Evolutionary conservation across 352 stramenopile genomes (phyloP), one percentile per base, ranked within the genome.

Genomic region (Saprolegnia diclina): DNA sequence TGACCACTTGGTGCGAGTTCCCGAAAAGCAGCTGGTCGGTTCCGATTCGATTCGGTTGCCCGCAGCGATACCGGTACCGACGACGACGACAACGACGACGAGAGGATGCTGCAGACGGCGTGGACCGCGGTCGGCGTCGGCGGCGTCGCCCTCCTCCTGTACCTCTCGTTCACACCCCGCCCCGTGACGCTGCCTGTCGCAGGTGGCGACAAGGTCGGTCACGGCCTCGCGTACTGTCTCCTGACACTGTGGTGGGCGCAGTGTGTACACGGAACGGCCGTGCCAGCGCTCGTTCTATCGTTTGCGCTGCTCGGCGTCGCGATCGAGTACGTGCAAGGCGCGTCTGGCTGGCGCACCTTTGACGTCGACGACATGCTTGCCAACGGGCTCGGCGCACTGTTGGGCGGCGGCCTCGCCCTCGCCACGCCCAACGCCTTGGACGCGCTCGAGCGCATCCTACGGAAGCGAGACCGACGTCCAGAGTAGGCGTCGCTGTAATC

Each of bases 181-280:
- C 32, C 37, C 21, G n/a, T 66, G 19, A 32, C 21, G 22, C 21
- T 66, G 16, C 59, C 59, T n/a, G 45, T 55, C 26, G 32, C 19
- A 66, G n/a, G 40, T 56, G 32, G 59, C 18, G 59, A 66, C 59
- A 66, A 66, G 59, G 19, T 40, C 56, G 59, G 59, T 9, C 59
- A 66, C 45, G n/a, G 21, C 5, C 32, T 56, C 10, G 59, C 59
- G 42, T 66, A 66, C 24, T 13, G 5, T 14, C 18, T 66, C 5
- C 45, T 66, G 7, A 54, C 37, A n/a, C 18, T 56, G 9, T 66
- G 59, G 59, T 66, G 59, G 59, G 32, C 59, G 10, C 59, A 66
- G 35, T 24, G 57, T 6, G 19, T 18, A 21, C 21, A 35, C 40
- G 4, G 10, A n/a, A 5, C 24, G 10, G 9, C 9, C 21, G 13